Conservation (phyloP, 306 rosid genomes). For the Erythrophleum fordii region DNA sequence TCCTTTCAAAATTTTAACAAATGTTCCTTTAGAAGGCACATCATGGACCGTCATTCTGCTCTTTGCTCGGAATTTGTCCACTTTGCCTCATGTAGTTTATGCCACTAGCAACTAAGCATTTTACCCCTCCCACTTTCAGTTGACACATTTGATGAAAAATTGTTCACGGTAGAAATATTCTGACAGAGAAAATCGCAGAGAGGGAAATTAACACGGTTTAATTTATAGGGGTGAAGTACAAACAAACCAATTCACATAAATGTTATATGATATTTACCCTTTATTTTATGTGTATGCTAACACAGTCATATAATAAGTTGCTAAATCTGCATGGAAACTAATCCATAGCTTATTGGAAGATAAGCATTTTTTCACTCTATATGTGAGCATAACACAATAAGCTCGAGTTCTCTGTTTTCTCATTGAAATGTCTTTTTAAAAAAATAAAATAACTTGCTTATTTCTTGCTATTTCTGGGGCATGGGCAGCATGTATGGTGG, state of each 20-base stretch:
- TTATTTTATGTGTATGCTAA: not conserved
- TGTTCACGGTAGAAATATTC: not conserved
- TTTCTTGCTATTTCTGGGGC: not conserved
- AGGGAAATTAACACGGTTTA: not conserved
- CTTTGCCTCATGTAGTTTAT: not conserved
- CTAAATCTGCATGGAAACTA: not conserved
- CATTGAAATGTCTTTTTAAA: not conserved
- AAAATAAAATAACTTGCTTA: not conserved
- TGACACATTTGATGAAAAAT: not conserved
- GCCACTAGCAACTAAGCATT: not conserved
- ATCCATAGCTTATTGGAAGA: constrained; percentile 11
- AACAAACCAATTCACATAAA: not conserved
- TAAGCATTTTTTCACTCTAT: not conserved
- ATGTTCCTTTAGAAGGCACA: not conserved
- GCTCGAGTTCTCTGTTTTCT: not conserved
- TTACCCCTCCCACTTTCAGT: not conserved
- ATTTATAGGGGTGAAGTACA: not conserved
- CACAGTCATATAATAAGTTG: not conserved
- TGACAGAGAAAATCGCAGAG: not conserved
- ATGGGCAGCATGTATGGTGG: not conserved
- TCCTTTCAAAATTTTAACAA: not conserved
- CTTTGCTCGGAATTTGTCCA: not conserved
- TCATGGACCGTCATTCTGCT: not conserved
- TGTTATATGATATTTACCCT: not conserved
- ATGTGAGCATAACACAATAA: not conserved